Evolutionary conservation across 2,329 filamentous ascomycete genomes (phyloP).

Genomic region (Pseudogymnoascus destructans): DNA sequence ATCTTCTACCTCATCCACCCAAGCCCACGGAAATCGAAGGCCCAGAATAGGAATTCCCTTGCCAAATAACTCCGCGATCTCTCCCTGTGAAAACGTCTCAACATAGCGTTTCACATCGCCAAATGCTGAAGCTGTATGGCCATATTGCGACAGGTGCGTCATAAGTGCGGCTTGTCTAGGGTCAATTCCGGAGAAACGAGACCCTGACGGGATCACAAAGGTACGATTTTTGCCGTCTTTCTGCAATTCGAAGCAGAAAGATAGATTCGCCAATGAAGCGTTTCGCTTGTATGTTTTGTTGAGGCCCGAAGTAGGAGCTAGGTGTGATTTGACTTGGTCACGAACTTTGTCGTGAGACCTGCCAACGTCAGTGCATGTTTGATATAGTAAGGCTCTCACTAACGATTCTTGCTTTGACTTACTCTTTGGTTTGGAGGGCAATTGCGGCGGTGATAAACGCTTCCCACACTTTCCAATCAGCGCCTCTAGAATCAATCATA

Average conservation of each 20-base stretch:
- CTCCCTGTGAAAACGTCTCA: slow-evolving; percentile 11
- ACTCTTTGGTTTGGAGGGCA: slow-evolving; percentile 18
- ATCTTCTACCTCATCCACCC: background rate
- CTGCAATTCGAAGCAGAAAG: background rate
- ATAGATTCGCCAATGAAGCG: slow-evolving; percentile 21
- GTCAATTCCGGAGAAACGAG: background rate
- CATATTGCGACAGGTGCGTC: slow-evolving; percentile 23
- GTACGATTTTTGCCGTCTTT: background rate
- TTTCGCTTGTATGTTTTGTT: slow-evolving; percentile 27
- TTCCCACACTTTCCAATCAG: slow-evolving; percentile 26
- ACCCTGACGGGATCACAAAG: background rate
- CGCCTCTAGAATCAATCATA: slow-evolving; percentile 21
- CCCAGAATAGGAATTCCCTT: background rate
- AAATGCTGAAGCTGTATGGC: slow-evolving; percentile 22
- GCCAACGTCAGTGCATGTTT: background rate
- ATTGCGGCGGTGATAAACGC: slow-evolving; percentile 21
- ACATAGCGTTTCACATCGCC: slow-evolving; percentile 23
- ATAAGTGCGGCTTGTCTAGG: slow-evolving; percentile 14
- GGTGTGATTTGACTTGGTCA: slow-evolving; percentile 22
- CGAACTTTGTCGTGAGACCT: slow-evolving; percentile 14
- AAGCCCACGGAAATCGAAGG: background rate
- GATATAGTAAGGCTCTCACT: slow-evolving; percentile 11
- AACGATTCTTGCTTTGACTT: slow-evolving; percentile 11
- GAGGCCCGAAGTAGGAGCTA: slow-evolving; percentile 21
- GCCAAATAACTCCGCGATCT: background rate